Evolutionary conservation across 805 yeast species (phyloP).

Genomic region (Nakazawaea molendinolei): DNA sequence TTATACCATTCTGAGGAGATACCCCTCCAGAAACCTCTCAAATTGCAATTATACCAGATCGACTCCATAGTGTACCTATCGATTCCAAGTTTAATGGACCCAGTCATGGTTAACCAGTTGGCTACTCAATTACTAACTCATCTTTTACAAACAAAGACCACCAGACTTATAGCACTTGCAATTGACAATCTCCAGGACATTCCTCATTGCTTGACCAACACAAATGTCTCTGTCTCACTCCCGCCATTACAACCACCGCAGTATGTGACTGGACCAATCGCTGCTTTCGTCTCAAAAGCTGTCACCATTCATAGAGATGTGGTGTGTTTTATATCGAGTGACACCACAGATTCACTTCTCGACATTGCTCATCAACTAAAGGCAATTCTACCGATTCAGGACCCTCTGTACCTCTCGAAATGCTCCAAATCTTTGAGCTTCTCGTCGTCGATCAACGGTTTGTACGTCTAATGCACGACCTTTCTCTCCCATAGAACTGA

Average conservation of each 20-base stretch:
- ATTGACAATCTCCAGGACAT: conserved; percentile 5
- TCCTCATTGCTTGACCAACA: neutral
- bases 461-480: too few relatives aligned
- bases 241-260: conserved; percentile 42
- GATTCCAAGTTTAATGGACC: conserved; percentile 1
- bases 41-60: neutral
- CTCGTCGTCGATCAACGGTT: conserved; percentile 8
- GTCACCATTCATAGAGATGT: conserved; percentile 11
- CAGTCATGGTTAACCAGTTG: neutral
- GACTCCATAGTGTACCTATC: neutral
- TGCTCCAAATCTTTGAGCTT: conserved; percentile 11
- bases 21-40: conserved; percentile 13
- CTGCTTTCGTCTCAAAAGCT: conserved; percentile 29
- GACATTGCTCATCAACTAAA: conserved; percentile 23
- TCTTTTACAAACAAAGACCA: neutral
- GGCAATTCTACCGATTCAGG: conserved; percentile 2
- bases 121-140: conserved; percentile 1
- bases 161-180: conserved; percentile 1
- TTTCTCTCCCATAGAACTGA: too few relatives aligned
- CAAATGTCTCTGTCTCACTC: conserved; percentile 12
- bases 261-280: conserved; percentile 38
- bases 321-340: conserved; percentile 25
- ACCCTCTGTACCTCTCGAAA: conserved; percentile 1
- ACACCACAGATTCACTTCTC: conserved; percentile 34
- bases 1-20: conserved; percentile 28